Conservation (phyloP, 495 filamentous ascomycete species). For the Xylaria flabelliformis region DNA sequence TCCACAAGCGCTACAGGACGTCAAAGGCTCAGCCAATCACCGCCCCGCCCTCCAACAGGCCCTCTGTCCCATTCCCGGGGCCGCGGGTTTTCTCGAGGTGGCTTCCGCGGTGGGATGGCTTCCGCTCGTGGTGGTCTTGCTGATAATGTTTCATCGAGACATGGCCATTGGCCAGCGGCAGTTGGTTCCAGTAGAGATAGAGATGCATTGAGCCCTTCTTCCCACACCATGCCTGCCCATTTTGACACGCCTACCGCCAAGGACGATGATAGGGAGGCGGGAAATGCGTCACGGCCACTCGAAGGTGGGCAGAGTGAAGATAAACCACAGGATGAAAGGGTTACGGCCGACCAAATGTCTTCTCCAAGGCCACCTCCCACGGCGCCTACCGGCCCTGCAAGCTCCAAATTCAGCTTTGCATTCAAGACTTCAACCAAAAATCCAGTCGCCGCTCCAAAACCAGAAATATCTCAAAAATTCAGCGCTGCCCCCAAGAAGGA, state of each 20-base stretch:
- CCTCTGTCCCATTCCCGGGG: constrained; percentile 59
- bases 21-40: constrained; percentile 54
- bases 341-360: constrained; percentile 53
- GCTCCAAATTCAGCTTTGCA: constrained; percentile 86
- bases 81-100: constrained; percentile 58
- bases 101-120: constrained; percentile 49
- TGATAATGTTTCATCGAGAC: constrained; percentile 22
- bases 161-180: constrained; percentile 15
- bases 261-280: constrained; percentile 49
- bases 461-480: constrained; percentile 76
- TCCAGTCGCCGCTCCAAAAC: constrained; percentile 65
- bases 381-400: constrained; percentile 59
- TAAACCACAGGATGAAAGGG: constrained; percentile 51
- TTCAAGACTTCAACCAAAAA: constrained; percentile 75
- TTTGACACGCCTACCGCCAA: constrained; percentile 33
- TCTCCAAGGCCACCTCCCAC: constrained; percentile 56
- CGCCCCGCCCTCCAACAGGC: constrained; percentile 54
- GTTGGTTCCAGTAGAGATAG: constrained; percentile 15
- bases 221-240: constrained; percentile 38
- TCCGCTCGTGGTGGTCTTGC: constrained; percentile 39
- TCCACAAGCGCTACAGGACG: constrained; percentile 59
- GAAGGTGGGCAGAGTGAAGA: constrained; percentile 72
- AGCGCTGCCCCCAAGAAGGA: constrained; percentile 60
- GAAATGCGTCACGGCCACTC: constrained; percentile 66
- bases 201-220: constrained; percentile 25